These are phyloP conservation scores for Stentor coeruleus DNA, from an alignment of 73 alveolate species.

Conservation along the genomic window DNA sequence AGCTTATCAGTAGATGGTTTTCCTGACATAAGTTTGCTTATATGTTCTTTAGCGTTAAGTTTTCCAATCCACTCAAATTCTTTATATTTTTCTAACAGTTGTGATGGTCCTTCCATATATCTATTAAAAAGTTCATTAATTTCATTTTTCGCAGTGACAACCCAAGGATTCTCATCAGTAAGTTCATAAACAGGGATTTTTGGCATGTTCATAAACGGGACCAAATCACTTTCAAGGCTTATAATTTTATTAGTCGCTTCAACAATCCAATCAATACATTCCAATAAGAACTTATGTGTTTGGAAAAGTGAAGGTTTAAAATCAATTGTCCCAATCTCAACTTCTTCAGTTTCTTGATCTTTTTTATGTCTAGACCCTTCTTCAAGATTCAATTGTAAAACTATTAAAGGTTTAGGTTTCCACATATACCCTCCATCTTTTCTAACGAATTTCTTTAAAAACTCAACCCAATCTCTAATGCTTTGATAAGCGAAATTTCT, in stretches of 20 bases:
- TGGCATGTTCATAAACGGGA: slow-evolving; percentile 60
- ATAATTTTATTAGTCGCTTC: slow-evolving; percentile 42
- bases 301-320: slow-evolving; percentile 36
- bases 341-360: slow-evolving; percentile 33
- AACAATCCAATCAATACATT: slow-evolving; percentile 37
- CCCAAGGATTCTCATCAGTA: slow-evolving; percentile 43
- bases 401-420: background rate
- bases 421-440: background rate
- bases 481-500: slow-evolving; percentile 8
- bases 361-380: slow-evolving; percentile 23
- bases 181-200: slow-evolving; percentile 49
- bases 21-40: slow-evolving; percentile 34
- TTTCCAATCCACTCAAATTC: slow-evolving; percentile 50
- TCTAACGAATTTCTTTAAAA: background rate
- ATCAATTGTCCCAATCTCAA: slow-evolving; percentile 26
- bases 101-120: slow-evolving; percentile 43
- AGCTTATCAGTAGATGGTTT: slow-evolving; percentile 9
- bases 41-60: slow-evolving; percentile 36
- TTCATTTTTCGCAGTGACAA: slow-evolving; percentile 34
- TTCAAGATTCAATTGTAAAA: slow-evolving; percentile 1
- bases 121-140: slow-evolving; percentile 40
- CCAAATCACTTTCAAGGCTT: slow-evolving; percentile 51
- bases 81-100: slow-evolving; percentile 48
- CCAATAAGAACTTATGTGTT: slow-evolving; percentile 29
- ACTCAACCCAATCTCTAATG: slow-evolving; percentile 26